phyloP scores from a whole-genome alignment of 2,329 filamentous ascomycete species.

The Incumbomyces delicatus region DNA sequence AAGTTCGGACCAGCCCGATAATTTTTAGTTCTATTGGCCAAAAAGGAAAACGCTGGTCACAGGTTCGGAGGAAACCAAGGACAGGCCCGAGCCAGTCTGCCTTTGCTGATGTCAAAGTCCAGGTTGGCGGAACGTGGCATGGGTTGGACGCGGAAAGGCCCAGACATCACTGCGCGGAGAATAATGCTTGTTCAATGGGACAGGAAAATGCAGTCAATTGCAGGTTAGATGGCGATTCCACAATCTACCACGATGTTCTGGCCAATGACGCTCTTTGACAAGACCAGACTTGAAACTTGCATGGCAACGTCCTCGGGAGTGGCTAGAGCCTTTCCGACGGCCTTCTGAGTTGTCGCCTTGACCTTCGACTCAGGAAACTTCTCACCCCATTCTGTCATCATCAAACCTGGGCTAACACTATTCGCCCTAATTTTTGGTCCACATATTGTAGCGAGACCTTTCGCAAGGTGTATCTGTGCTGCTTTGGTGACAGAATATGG shows the following conservation, averaged over 20 bases:
- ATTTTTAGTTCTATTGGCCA: no score
- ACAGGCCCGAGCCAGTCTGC: no score
- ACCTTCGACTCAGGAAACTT: constrained; percentile 20
- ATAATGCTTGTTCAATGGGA: no score
- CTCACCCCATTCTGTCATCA: constrained; percentile 55
- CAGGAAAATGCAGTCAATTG: no score
- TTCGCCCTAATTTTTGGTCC: constrained; percentile 56
- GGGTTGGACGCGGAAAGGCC: no score
- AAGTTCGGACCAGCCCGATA: no score
- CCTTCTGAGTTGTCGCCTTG: constrained; percentile 18
- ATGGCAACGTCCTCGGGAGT: constrained; percentile 24
- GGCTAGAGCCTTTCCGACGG: constrained; percentile 14
- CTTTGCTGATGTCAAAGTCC: no score
- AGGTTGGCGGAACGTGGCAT: no score
- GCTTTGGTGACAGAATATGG: constrained; percentile 71
- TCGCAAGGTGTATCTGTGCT: constrained; percentile 60
- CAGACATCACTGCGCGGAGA: no score
- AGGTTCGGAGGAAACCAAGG: no score
- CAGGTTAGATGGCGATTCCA: constrained; percentile 18
- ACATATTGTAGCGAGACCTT: constrained; percentile 52
- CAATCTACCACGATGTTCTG: constrained; percentile 22
- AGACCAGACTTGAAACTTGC: constrained; percentile 16
- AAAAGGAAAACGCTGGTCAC: no score
- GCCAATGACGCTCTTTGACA: constrained; percentile 20
- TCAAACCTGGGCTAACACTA: constrained; percentile 53